Evolutionary conservation across 2,329 filamentous ascomycete genomes (phyloP), one percentile per base, ranked within the genome.

Genomic region (Magnaporthiopsis incrustans): DNA sequence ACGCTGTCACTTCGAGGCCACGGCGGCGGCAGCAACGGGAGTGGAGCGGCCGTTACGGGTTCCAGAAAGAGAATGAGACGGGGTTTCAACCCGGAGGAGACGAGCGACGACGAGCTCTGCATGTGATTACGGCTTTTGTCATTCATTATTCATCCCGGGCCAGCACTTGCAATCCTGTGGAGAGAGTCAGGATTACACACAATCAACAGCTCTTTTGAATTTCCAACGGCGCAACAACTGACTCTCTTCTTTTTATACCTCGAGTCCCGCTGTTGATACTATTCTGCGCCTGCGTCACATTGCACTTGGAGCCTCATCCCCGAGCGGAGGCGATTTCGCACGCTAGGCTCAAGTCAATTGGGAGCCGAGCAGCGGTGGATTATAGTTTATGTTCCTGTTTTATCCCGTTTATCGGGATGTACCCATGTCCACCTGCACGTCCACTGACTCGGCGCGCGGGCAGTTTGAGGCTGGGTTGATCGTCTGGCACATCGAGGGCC

Each of bases 71-170:
- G 60, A 22, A 15, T 26, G n/a, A 61, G 60, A 38, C 50, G 10
- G 50, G 27, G 30, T 14, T 57, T 32, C 22, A 50, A 33, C 30
- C 50, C 32, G 11, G 61, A 57, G n/a, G 50, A 56, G 50, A 57
- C 12, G 25, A 62, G 62, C 62, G 68, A 68, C 35, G 68, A 69
- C 62, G 68, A 69, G 62, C 63, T 69, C 38, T 65, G 67, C 58
- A 59, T 67, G 50, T 69, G 60, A 67, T 30, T 30, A 30, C 30
- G 7, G 30, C 38, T 30, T 3, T 30, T 30, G 30, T 30, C 30
- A 30, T 30, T 30, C 30, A 30, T 30, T 30, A 30, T 30, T 5
- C 4, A 30, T 30, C 30, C 30, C 30, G 30, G 4, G 30, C n/a
- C n/a, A n/a, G n/a, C n/a, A n/a, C n/a, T n/a, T n/a, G n/a, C n/a